Evolutionary conservation across 495 filamentous ascomycete genomes (phyloP), one percentile per base, ranked within the genome.

Genomic region (Aspergillus kassunensis): DNA sequence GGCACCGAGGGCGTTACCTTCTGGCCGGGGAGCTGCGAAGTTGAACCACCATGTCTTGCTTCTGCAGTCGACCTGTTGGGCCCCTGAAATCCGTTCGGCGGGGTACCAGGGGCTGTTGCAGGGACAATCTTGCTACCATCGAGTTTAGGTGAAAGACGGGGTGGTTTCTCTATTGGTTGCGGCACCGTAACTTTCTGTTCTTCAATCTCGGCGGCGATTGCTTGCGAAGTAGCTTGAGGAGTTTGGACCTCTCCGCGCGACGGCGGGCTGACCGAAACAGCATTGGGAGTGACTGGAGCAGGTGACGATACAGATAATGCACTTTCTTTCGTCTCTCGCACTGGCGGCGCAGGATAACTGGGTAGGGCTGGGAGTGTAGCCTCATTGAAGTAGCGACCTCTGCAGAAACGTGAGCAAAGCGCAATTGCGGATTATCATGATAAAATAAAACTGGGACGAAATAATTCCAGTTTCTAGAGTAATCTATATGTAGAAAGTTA

Each of bases 331-430:
- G 55, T 36, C 55, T 63, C 48, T 52, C 54, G 55, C 44, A 65
- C 51, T 31, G 59, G 13, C 19, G 63, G 70, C 54, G 53, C 68
- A 66, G 60, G 68, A 71, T 67, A 75, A 63, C 75, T 63, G 25
- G 75, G 77, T 49, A 74, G 69, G 37, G 74, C 65, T 23, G 89
- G 88, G 42, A 95, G 78, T 49, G 83, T 85, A 31, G 80, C 66
- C 68, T 87, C 83, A 63, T 89, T 77, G 58, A 92, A 84, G 61
- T 71, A 80, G 48, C 80, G 84, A 48, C 85, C 85, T 76, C 89
- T 92, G 65, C 42, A 58, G 41, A 35, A 61, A 20, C 24, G 62
- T 71, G 39, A 76, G 64, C 64, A 61, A 41, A 34, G 41, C 59
- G 45, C 40, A 33, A 51, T 27, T 13, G 44, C 52, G 24, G 53